These are phyloP conservation scores for Podospora pseudopauciseta DNA, from an alignment of 495 filamentous ascomycete species.

Conservation along the genomic window DNA sequence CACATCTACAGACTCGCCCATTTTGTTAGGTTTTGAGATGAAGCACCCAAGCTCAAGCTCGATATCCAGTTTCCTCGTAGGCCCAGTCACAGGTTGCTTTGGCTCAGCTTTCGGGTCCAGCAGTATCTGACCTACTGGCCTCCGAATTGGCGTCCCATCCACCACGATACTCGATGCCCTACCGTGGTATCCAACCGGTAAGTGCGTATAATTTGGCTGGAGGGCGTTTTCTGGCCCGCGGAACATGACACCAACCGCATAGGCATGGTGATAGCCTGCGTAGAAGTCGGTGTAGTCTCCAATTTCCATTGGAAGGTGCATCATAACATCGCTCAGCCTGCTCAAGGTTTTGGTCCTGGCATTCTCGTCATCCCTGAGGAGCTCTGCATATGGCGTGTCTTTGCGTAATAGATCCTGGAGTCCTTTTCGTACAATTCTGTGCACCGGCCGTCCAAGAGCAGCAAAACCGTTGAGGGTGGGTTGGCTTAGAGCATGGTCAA, in stretches of 20 bases:
- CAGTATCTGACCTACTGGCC: conserved; percentile 82
- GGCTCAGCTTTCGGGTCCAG: conserved; percentile 58
- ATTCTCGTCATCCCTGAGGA: conserved; percentile 37
- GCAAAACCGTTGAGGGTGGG: conserved; percentile 81
- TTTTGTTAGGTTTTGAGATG: conserved; percentile 60
- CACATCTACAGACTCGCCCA: conserved; percentile 62
- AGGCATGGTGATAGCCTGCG: conserved; percentile 86
- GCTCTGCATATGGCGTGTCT: conserved; percentile 37
- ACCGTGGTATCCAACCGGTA: conserved; percentile 88
- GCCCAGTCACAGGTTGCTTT: conserved; percentile 55
- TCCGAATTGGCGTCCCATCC: conserved; percentile 68
- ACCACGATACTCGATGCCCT: conserved; percentile 74
- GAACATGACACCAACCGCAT: conserved; percentile 75
- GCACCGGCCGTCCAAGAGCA: conserved; percentile 65
- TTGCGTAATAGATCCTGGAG: conserved; percentile 67
- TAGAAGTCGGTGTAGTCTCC: conserved; percentile 99
- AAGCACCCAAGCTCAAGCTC: conserved; percentile 89
- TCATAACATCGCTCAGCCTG: conserved; percentile 57
- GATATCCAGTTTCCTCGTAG: conserved; percentile 70
- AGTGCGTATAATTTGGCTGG: conserved; percentile 84
- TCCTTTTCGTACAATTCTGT: conserved; percentile 67
- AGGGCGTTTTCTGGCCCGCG: conserved; percentile 76
- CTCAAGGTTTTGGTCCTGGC: conserved; percentile 36
- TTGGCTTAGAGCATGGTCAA: conserved; percentile 55
- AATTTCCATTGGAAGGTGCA: conserved; percentile 80